Evolutionary conservation across 768 basidiomycete genomes (phyloP), one percentile per base, ranked within the genome.

Genomic region (Collybia nuda): DNA sequence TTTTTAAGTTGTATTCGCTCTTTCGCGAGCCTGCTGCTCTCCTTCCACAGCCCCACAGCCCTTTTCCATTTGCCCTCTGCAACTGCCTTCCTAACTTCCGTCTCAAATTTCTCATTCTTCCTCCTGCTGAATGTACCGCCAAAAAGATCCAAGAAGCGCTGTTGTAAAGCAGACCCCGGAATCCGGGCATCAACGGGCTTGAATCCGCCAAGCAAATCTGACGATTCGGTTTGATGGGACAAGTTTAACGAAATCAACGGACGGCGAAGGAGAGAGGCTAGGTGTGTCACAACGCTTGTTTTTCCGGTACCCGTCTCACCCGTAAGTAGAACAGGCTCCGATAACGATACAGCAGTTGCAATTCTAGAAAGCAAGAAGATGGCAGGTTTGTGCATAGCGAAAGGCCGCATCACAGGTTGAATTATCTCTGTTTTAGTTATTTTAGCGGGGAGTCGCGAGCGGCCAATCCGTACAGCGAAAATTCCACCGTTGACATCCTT

Each of bases 301-400:
- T 99, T 99, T 12, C 97, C 97, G 1, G 97, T 99, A n/a, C 97
- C 97, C 2, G 97, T 99, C 73, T 99, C 97, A 40, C 97, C 97
- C 0, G 94, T 93, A 21, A 99, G 78, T 6, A 99, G 78, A 4
- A 95, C 75, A 4, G 97, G 93, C 62, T 99, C 97, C 12, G 69
- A 69, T 40, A 88, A 73, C 0, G 85, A 75, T 40, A 93, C 74
- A 0, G 88, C 81, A 18, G 82, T 84, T 2, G 84, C 82, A 32
- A 98, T 86, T 14, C 91, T 82, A 18, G 91, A 88, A 28, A 98
- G 77, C 2, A 98, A 75, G 24, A 80, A 68, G 0, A 88, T 68
- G 0, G 93, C 93, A 0, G 93, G 94, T 48, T 83, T 82, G 60
- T 98, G 96, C 69, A 98, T 72, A 0, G 90, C 94, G 61, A 94